Conservation (phyloP, 1,139 yeast genomes). For the Magnusiomyces suaveolens region DNA sequence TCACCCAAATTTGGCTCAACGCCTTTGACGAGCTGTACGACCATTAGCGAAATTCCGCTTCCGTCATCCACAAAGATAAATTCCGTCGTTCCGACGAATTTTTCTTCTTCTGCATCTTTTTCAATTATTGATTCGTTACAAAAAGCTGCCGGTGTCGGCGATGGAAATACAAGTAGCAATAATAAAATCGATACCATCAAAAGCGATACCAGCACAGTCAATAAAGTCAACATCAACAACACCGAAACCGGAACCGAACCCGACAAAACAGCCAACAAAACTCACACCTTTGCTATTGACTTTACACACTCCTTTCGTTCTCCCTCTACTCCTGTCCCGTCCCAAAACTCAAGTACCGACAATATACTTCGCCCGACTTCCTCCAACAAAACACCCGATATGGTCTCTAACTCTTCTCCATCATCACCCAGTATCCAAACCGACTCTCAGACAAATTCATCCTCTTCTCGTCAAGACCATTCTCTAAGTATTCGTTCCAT, state of each 20-base stretch:
- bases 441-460: neutral
- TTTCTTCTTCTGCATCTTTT: no score
- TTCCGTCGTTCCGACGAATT: no score
- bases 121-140: no score
- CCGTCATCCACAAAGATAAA: no score
- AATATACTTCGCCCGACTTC: neutral
- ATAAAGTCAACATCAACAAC: no score
- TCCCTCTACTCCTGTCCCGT: no score
- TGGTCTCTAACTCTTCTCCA: neutral
- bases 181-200: no score
- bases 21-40: neutral
- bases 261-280: no score
- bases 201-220: no score
- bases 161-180: no score
- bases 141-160: no score
- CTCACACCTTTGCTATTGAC: constrained; percentile 27
- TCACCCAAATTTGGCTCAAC: neutral
- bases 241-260: no score
- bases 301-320: constrained; percentile 27
- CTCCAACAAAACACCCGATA: neutral
- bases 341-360: neutral
- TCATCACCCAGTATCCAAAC: neutral
- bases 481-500: constrained; percentile 13
- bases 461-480: constrained; percentile 3
- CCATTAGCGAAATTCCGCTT: neutral